Conservation (phyloP, 768 basidiomycete species). For the Stropharia rugosoannulata region DNA sequence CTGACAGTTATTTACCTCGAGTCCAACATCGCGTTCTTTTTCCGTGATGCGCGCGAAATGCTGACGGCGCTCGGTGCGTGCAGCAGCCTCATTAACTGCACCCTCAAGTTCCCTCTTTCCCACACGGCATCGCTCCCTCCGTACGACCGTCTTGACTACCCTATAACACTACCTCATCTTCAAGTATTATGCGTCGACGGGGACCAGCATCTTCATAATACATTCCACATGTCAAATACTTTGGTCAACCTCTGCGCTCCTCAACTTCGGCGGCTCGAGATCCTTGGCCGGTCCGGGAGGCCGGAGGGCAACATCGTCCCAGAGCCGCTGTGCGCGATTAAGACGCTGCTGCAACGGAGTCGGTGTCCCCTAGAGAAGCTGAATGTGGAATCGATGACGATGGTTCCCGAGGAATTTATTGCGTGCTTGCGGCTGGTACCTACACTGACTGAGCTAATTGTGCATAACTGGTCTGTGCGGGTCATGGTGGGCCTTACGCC, state of each 20-base stretch:
- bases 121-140: slow-evolving; percentile 16
- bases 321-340: slow-evolving; percentile 20
- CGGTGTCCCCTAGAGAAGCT: slow-evolving; percentile 23
- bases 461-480: slow-evolving; percentile 24
- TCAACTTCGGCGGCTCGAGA: slow-evolving; percentile 21
- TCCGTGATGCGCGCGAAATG: slow-evolving; percentile 23
- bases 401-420: slow-evolving; percentile 21
- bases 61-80: slow-evolving; percentile 20
- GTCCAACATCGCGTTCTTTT: slow-evolving; percentile 28
- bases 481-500: background rate
- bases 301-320: slow-evolving; percentile 15
- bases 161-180: slow-evolving; percentile 22
- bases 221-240: slow-evolving; percentile 28
- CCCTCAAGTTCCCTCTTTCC: slow-evolving; percentile 29
- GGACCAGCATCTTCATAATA: slow-evolving; percentile 25
- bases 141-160: slow-evolving; percentile 15
- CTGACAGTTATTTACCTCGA: slow-evolving; percentile 27
- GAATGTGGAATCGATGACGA: slow-evolving; percentile 22
- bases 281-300: slow-evolving; percentile 23
- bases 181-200: slow-evolving; percentile 24
- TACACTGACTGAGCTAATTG: slow-evolving; percentile 19
- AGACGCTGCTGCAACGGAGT: slow-evolving; percentile 18
- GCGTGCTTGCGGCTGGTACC: slow-evolving; percentile 22
- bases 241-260: slow-evolving; percentile 23
- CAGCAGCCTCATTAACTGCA: slow-evolving; percentile 18